Base-by-base conservation (phyloP, 2,329 filamentous ascomycete genomes). In the Colletotrichum cuscutae region DNA sequence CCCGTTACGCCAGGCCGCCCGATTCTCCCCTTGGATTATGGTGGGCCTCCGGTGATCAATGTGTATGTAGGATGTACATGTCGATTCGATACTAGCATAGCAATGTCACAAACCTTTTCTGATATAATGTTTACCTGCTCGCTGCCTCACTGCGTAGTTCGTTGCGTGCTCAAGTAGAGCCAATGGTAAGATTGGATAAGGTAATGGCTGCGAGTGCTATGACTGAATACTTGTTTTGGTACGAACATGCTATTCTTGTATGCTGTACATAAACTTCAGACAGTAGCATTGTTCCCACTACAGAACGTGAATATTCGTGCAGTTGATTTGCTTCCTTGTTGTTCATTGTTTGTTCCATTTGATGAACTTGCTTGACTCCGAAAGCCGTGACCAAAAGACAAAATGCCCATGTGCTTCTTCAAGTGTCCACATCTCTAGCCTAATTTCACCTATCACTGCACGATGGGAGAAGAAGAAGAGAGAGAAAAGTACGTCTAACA, bases 31-130 rank as follows among this genome's bases (percentile, higher is more conserved):
- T 28, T 35, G 53, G 70, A 69, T 52, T n/a, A 49, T 56, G 61
- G 30, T 59, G 22, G 59, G 28, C 59, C 42, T 22, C 26, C 13
- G 65, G 69, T 59, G 63, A 37, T 59, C 60, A 60, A 72, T 72
- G 42, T 69, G 54, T 58, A 72, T 60, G 65, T 72, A 72, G 59
- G 65, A 64, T 72, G 58, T 64, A 60, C 32, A 60, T 68, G 22
- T 57, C 61, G 64, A 62, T 30, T 68, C 57, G 52, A 68, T 42
- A 53, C 64, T 64, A 64, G 61, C 61, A 64, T 68, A 60, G 65
- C 68, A 71, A 68, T 52, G 24, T 56, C 49, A n/a, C n/a, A 35
- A 12, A 22, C 28, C 13, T 57, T 15, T 12, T 57, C 15, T 32
- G 5, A 12, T 5, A 19, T 32, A 9, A 19, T 49, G 6, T 19